A percentile compares a stretch with the other conserved stretches of the same genome.
Conservation (phyloP, 305 asterid genomes). For the Fraxinus sp. region DNA sequence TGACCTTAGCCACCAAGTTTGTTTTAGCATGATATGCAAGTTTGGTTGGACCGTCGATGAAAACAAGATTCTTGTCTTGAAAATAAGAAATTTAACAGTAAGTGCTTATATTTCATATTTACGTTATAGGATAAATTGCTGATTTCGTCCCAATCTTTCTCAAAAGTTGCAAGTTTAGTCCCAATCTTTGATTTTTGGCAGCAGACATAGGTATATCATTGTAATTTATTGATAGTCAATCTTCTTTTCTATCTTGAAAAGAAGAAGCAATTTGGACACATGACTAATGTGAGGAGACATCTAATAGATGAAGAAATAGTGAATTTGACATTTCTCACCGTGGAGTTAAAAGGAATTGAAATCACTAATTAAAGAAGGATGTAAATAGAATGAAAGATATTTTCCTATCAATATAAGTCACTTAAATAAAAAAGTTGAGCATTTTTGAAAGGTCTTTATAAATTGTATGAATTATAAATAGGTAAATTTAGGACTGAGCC, state of each 20-base stretch:
- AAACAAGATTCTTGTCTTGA: not conserved
- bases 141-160: not conserved
- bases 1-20: not conserved
- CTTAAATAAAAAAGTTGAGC: not conserved
- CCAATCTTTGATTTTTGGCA: not conserved
- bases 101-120: not conserved
- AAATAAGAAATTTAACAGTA: not conserved
- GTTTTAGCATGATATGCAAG: not conserved
- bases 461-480: no score
- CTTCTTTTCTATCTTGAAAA: not conserved
- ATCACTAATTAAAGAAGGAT: not conserved
- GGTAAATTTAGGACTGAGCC: not conserved
- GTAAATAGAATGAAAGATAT: not conserved
- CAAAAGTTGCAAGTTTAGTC: not conserved
- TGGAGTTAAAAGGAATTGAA: not conserved
- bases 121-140: not conserved
- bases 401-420: not conserved
- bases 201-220: not conserved
- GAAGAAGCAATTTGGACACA: not conserved
- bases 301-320: not conserved
- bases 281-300: not conserved
- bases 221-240: not conserved
- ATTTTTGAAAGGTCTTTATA: not conserved
- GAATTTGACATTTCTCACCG: not conserved
- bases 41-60: not conserved